Evolutionary conservation across 2,329 filamentous ascomycete genomes (phyloP).

Genomic region (Curvularia spicifera): DNA sequence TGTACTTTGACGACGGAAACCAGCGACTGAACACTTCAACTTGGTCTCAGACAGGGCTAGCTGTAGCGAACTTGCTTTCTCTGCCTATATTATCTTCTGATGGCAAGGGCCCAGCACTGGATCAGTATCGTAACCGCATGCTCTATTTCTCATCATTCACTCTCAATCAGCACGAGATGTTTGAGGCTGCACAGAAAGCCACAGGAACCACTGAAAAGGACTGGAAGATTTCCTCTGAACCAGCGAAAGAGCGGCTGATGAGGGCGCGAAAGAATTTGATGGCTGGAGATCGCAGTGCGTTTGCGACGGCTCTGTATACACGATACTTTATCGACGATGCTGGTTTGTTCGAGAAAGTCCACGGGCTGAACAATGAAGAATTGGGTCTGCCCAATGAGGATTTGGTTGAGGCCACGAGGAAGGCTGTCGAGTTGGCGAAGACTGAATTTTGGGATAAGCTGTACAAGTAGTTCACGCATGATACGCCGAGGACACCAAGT

Average conservation of each 20-base stretch:
- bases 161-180: slow-evolving; percentile 48
- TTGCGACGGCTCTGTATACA: slow-evolving; percentile 57
- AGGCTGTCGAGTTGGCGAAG: slow-evolving; percentile 17
- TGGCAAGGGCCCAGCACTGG: slow-evolving; percentile 2
- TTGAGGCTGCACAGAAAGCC: slow-evolving; percentile 43
- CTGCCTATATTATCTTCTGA: slow-evolving; percentile 33
- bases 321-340: slow-evolving; percentile 60
- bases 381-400: slow-evolving; percentile 66
- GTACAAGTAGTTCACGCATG: not conserved
- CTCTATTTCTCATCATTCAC: slow-evolving; percentile 48
- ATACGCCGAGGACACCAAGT: too few species aligned
- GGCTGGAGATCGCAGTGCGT: slow-evolving; percentile 51
- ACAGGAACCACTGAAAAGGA: slow-evolving; percentile 45
- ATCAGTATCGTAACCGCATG: slow-evolving; percentile 40
- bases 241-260: slow-evolving; percentile 56
- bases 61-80: slow-evolving; percentile 44
- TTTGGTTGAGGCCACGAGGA: slow-evolving; percentile 62
- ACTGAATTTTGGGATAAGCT: slow-evolving; percentile 14
- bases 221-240: slow-evolving; percentile 52
- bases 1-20: slow-evolving; percentile 43
- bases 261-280: slow-evolving; percentile 57
- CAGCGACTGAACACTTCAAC: slow-evolving; percentile 41
- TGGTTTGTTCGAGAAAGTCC: slow-evolving; percentile 42
- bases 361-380: slow-evolving; percentile 56
- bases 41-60: slow-evolving; percentile 40